These are phyloP conservation scores for Psilocybe cubensis DNA, from an alignment of 768 basidiomycete species.

Conservation along the genomic window DNA sequence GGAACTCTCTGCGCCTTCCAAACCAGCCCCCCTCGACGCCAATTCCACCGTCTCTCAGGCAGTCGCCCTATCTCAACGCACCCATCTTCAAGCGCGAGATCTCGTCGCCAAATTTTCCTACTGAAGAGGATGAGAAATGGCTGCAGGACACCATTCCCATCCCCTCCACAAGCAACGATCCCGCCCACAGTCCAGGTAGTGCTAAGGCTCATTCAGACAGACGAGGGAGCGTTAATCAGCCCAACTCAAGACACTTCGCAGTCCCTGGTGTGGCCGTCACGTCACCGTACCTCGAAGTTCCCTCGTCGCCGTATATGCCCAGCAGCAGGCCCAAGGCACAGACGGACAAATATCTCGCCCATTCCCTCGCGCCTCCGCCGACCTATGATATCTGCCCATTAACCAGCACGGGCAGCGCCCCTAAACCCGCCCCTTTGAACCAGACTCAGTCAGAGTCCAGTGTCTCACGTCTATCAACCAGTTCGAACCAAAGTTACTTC, in stretches of 20 bases:
- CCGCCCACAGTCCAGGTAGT: conserved; percentile 1
- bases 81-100: conserved; percentile 49
- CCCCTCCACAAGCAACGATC: conserved; percentile 17
- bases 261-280: not conserved
- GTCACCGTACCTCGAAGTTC: conserved; percentile 1
- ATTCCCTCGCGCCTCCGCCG: conserved; percentile 20
- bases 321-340: not conserved
- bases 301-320: not conserved
- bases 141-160: conserved; percentile 65
- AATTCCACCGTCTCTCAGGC: conserved; percentile 59
- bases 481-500: conserved; percentile 18
- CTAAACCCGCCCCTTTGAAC: conserved; percentile 9
- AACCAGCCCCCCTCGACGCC: conserved; percentile 42
- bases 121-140: conserved; percentile 61
- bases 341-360: conserved; percentile 12
- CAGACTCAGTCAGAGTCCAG: conserved; percentile 23
- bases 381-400: conserved; percentile 15
- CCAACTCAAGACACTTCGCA: conserved; percentile 4
- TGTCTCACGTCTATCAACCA: conserved; percentile 1
- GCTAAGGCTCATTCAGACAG: conserved; percentile 15
- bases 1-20: conserved; percentile 41
- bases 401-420: not conserved
- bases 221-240: conserved; percentile 17
- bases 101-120: conserved; percentile 39
- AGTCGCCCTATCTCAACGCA: conserved; percentile 58